These are phyloP conservation scores for Solanum bulbocastanum DNA, from an alignment of 257 asterid species.

Conservation along the genomic window DNA sequence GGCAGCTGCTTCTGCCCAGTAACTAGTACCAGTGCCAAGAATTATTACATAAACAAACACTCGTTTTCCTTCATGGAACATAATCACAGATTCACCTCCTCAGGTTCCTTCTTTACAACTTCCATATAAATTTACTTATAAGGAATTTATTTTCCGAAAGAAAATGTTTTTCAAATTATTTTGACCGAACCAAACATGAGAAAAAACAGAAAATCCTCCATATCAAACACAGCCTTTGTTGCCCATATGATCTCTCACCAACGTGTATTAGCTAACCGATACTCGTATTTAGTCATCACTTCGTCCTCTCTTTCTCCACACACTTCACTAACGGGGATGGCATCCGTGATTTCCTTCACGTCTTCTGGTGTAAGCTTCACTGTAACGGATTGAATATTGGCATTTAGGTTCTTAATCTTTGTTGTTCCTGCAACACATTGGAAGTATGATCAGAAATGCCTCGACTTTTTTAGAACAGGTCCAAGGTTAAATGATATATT, in stretches of 20 bases:
- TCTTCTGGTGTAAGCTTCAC: slow-evolving; percentile 31
- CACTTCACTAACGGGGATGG: slow-evolving; percentile 27
- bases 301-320: slow-evolving; percentile 19
- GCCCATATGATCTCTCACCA: background rate
- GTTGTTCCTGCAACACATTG: slow-evolving; percentile 21
- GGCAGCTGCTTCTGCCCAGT: background rate
- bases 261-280: slow-evolving; percentile 16
- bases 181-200: background rate
- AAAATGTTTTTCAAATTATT: background rate
- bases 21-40: background rate
- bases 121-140: too few relatives aligned
- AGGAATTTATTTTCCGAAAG: background rate
- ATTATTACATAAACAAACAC: background rate
- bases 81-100: background rate
- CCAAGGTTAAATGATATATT: background rate
- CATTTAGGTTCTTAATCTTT: slow-evolving; percentile 30
- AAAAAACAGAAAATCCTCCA: background rate
- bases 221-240: background rate
- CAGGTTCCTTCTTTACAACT: background rate
- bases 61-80: background rate
- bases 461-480: background rate
- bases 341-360: slow-evolving; percentile 17
- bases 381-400: slow-evolving; percentile 20
- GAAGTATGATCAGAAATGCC: background rate
- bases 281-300: slow-evolving; percentile 1